A percentile compares a stretch with the other conserved stretches of the same genome.
These are phyloP conservation scores for Metrosideros polymorpha DNA, from an alignment of 441 rosid species.

Conservation along the genomic window DNA sequence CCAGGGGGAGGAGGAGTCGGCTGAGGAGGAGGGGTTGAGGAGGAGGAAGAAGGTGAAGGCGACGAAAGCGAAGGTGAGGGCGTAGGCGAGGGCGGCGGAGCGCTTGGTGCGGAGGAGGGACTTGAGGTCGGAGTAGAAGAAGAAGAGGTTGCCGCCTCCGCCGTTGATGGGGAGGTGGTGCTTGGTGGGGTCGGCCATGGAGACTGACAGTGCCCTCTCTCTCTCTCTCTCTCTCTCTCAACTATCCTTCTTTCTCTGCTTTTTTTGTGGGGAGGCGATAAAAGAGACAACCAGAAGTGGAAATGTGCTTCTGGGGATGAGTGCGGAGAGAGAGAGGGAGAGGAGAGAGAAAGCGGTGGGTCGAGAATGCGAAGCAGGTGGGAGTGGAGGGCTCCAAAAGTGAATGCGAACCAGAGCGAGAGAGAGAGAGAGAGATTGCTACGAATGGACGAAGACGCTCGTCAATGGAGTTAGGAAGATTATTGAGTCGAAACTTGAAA, in stretches of 20 bases:
- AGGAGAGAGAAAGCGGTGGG: neutral
- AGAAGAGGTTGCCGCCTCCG: slow-evolving; percentile 22
- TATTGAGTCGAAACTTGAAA: neutral
- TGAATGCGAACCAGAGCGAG: neutral
- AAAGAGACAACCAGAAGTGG: neutral
- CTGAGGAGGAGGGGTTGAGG: slow-evolving; percentile 43
- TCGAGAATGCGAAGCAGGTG: neutral
- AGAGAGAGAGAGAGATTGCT: neutral
- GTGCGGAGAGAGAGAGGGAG: neutral
- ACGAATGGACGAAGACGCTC: neutral
- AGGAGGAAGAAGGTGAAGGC: slow-evolving; percentile 57
- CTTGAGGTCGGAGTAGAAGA: slow-evolving; percentile 33
- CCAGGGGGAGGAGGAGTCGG: slow-evolving; percentile 56
- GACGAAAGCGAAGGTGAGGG: slow-evolving; percentile 53
- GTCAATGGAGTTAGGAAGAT: neutral
- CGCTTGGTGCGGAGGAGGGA: slow-evolving; percentile 37
- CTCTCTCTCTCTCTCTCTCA: neutral
- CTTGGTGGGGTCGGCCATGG: slow-evolving; percentile 54
- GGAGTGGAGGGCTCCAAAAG: neutral
- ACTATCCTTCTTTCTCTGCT: neutral
- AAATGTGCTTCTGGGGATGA: neutral
- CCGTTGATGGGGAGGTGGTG: slow-evolving; percentile 24
- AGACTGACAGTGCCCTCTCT: neutral
- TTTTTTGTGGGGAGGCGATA: neutral
- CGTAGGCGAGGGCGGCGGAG: slow-evolving; percentile 49